These are phyloP conservation scores for Amanita phalloides DNA, from an alignment of 768 basidiomycete species.

Conservation along the genomic window DNA sequence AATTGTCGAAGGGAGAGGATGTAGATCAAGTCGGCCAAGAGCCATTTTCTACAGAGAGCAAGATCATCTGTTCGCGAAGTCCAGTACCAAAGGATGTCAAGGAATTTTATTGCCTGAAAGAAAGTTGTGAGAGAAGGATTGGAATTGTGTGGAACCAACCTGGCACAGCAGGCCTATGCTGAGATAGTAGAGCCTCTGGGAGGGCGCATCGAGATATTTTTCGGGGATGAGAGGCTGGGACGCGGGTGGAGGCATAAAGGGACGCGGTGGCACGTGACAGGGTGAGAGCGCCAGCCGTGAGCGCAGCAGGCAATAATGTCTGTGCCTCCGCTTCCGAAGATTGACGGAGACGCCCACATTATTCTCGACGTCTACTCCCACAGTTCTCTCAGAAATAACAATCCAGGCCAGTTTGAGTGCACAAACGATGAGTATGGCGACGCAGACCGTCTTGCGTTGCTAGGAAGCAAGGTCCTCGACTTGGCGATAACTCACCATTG, in stretches of 20 bases:
- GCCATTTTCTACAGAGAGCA: conserved; percentile 54
- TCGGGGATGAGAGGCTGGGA: conserved; percentile 55
- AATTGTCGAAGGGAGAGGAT: conserved; percentile 46
- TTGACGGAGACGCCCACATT: conserved; percentile 42
- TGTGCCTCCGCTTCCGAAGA: conserved; percentile 40
- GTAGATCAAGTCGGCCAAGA: conserved; percentile 57
- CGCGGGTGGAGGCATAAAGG: conserved; percentile 1
- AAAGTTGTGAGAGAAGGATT: background rate
- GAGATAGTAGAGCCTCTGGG: conserved; percentile 70
- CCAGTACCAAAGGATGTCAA: conserved; percentile 57
- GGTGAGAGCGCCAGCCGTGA: background rate
- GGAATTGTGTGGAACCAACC: conserved; percentile 26
- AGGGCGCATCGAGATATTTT: conserved; percentile 61
- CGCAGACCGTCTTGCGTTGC: conserved; percentile 44
- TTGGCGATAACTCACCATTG: conserved; percentile 40
- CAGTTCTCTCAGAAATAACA: conserved; percentile 21
- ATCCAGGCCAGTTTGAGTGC: conserved; percentile 6
- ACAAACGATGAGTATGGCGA: conserved; percentile 43
- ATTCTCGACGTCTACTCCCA: conserved; percentile 52
- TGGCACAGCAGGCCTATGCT: conserved; percentile 71
- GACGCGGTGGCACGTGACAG: conserved; percentile 8
- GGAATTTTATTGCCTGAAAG: conserved; percentile 59
- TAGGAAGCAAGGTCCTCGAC: conserved; percentile 44
- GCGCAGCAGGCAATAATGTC: conserved; percentile 8
- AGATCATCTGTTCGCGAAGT: conserved; percentile 32